Conservation (phyloP, 2,329 filamentous ascomycete species). For the Penicillium freii region DNA sequence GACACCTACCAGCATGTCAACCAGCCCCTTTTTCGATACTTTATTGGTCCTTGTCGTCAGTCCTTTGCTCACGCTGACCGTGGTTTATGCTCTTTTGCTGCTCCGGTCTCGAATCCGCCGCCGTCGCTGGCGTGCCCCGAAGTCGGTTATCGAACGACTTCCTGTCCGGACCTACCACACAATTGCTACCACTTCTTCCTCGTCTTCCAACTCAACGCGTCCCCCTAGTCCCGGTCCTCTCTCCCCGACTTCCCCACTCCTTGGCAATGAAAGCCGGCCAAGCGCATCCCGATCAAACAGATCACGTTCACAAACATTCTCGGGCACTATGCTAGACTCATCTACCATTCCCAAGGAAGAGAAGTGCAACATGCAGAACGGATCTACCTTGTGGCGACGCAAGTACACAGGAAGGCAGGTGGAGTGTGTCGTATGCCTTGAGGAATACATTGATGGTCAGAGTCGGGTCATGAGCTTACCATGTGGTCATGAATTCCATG, state of each 20-base stretch:
- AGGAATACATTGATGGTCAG: conserved; percentile 93
- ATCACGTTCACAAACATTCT: conserved; percentile 40
- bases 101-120: conserved; percentile 84
- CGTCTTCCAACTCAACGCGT: conserved; percentile 56
- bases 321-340: conserved; percentile 28
- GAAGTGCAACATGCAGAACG: conserved; percentile 39
- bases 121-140: conserved; percentile 92
- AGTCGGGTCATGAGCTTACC: conserved; percentile 95
- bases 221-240: conserved; percentile 63
- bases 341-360: conserved; percentile 41
- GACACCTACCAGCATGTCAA: conserved; percentile 81
- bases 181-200: conserved; percentile 62
- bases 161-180: conserved; percentile 95
- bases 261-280: conserved; percentile 45
- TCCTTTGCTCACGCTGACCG: conserved; percentile 83
- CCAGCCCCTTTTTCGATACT: conserved; percentile 92
- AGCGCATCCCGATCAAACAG: conserved; percentile 31
- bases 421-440: conserved; percentile 93
- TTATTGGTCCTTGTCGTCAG: conserved; percentile 95
- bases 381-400: conserved; percentile 48
- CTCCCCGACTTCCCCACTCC: conserved; percentile 75
- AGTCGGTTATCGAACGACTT: conserved; percentile 90
- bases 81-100: conserved; percentile 86
- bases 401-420: conserved; percentile 65
- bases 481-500: conserved; percentile 97